Percentiles rank a stretch among this genome's conserved stretches.
phyloP scores from a whole-genome alignment of 495 filamentous ascomycete genomes.

The Lindgomyces ingoldianus region DNA sequence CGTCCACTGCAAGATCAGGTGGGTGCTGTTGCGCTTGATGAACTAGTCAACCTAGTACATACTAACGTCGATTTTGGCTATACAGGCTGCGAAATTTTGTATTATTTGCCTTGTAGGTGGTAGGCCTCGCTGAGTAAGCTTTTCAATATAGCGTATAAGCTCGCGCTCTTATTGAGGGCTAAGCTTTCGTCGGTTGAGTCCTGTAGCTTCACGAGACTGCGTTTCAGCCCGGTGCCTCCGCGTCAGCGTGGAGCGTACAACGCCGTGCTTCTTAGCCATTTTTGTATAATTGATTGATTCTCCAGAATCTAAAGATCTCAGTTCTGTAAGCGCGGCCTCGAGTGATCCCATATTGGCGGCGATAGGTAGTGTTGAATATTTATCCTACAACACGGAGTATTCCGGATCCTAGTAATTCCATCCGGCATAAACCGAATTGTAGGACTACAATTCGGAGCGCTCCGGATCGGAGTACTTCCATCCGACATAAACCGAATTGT shows the following conservation, averaged over 20 bases:
- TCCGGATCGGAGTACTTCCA: too few species aligned
- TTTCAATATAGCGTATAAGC: conserved; percentile 11
- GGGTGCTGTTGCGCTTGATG: background rate
- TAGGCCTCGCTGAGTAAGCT: conserved; percentile 4
- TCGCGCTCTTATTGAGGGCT: conserved; percentile 9
- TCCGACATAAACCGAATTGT: too few species aligned
- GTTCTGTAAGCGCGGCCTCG: background rate
- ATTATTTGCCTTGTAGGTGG: conserved; percentile 11
- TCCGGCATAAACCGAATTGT: too few species aligned
- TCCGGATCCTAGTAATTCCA: too few species aligned
- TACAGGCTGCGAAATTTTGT: conserved; percentile 7
- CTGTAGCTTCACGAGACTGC: background rate
- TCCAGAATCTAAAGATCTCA: background rate
- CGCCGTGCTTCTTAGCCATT: background rate
- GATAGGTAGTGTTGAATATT: too few species aligned
- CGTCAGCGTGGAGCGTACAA: background rate
- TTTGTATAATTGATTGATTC: background rate
- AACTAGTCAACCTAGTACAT: conserved; percentile 7
- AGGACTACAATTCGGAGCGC: too few species aligned
- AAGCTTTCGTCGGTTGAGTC: background rate
- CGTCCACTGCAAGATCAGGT: conserved; percentile 2
- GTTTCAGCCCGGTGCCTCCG: too few species aligned
- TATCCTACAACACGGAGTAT: too few species aligned
- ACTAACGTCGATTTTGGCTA: background rate
- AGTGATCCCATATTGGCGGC: background rate